phyloP scores from a whole-genome alignment of 2,329 filamentous ascomycete species.

The Ilyonectria destructans region DNA sequence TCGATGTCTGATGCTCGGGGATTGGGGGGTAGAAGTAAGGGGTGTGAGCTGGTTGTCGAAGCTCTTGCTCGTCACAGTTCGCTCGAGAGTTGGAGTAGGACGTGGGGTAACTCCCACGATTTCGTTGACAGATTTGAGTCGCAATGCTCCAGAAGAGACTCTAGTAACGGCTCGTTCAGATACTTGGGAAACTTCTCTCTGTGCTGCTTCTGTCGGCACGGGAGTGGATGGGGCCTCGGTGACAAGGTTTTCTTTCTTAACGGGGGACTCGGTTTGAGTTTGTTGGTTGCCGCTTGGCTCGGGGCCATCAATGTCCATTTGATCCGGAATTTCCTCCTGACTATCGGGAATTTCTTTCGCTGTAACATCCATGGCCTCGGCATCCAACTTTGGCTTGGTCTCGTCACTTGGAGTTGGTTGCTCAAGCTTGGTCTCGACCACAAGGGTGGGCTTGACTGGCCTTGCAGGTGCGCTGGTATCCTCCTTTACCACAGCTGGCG shows the following conservation, averaged over 20 bases:
- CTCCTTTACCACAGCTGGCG: conserved; percentile 15
- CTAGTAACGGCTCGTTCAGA: conserved; percentile 75
- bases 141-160: conserved; percentile 79
- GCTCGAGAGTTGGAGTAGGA: conserved; percentile 54
- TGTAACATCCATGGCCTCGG: conserved; percentile 18
- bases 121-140: conserved; percentile 82
- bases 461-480: conserved; percentile 28
- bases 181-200: conserved; percentile 44
- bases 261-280: conserved; percentile 25
- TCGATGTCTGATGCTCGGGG: conserved; percentile 55
- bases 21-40: conserved; percentile 62
- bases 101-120: conserved; percentile 75
- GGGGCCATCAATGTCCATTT: conserved; percentile 56
- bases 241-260: conserved; percentile 19
- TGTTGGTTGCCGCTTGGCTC: conserved; percentile 35
- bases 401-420: conserved; percentile 12
- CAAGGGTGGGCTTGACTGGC: conserved; percentile 4
- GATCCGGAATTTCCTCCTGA: conserved; percentile 52
- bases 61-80: conserved; percentile 48
- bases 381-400: conserved; percentile 8
- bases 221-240: conserved; percentile 35
- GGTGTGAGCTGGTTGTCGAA: conserved; percentile 58
- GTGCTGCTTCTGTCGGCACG: conserved; percentile 22
- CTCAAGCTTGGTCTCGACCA: conserved; percentile 12
- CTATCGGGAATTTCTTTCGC: conserved; percentile 56